These are phyloP conservation scores for Aspergillus heteromorphus DNA, from an alignment of 495 filamentous ascomycete species.

Conservation along the genomic window DNA sequence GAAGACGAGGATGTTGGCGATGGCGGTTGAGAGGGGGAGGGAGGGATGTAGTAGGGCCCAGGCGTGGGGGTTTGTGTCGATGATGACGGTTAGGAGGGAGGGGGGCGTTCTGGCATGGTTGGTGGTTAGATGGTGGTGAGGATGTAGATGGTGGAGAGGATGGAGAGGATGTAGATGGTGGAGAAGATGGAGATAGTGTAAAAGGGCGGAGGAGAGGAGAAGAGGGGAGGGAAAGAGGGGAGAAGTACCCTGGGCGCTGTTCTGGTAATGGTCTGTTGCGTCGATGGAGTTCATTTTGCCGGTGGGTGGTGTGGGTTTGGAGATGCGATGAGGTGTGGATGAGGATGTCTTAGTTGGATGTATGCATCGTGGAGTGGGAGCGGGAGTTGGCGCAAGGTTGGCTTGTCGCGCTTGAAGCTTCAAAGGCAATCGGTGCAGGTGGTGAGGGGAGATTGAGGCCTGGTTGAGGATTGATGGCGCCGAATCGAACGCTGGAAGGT, in stretches of 20 bases:
- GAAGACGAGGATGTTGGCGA: slow-evolving; percentile 91
- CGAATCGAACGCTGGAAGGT: not conserved
- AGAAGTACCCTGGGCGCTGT: slow-evolving; percentile 43
- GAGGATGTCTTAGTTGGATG: not conserved
- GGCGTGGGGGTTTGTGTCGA: slow-evolving; percentile 95
- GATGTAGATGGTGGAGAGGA: not conserved
- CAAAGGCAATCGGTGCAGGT: no score
- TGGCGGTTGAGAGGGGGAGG: slow-evolving; percentile 76
- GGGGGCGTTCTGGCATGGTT: slow-evolving; percentile 63
- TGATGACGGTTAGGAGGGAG: slow-evolving; percentile 82
- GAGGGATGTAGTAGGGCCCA: slow-evolving; percentile 74
- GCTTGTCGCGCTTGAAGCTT: not conserved
- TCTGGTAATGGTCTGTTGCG: slow-evolving; percentile 78
- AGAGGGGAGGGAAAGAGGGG: no score
- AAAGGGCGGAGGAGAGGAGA: no score
- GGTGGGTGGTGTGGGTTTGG: not conserved
- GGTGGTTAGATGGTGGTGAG: not conserved
- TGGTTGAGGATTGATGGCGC: no score
- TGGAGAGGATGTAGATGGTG: no score
- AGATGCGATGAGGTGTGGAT: no score
- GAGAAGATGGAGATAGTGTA: not conserved
- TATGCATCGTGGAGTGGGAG: not conserved
- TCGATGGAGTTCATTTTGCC: slow-evolving; percentile 84
- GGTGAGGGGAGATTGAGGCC: no score
- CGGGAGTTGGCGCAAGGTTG: not conserved